Evolutionary conservation across 192 early-diverging fungal genomes (phyloP), one percentile per base, ranked within the genome.

Genomic region (Coemansia sp.): DNA sequence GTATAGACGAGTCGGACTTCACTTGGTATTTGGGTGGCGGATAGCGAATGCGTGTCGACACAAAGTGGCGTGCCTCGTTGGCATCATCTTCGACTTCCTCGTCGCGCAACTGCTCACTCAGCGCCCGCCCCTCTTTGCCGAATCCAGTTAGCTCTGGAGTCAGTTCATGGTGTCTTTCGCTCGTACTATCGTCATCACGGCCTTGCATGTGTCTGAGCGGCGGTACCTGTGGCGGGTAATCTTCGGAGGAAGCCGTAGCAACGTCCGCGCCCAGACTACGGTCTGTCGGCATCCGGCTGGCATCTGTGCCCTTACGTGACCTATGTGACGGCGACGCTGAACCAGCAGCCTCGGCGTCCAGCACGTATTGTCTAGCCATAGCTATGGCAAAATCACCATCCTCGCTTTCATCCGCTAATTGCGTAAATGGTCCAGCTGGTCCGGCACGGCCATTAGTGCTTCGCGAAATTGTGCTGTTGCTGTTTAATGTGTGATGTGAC

Each of bases 21-120:
- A 77, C 65, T 20, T 16, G 34, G 69, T 82, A 82, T 30, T 66
- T 61, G 3, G 80, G 80, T 38, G 75, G 35, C 56, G 80, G 75
- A 34, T 82, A 77, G 27, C 75, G 68, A 47, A 66, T 59, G 0
- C 75, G 75, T 37, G 69, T 58, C 0, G 80, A 67, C 50, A 82
- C 65, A 63, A 82, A 82, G 53, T 68, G 71, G 15, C 65, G 58
- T 24, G 80, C 80, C 69, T 82, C 80, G 62, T 74, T 71, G 10
- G 74, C 80, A 24, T 82, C 80, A 27, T 82, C 80, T 61, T 82
- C 80, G 27, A 74, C 74, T 18, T 82, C 80, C 55, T 76, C 71
- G 59, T 73, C 65, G n/a, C 70, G 69, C 61, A 76, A 40, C 60
- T 64, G 61, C 38, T 76, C 74, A 52, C 68, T 70, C 43, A 79